Percentiles rank a stretch among this genome's conserved stretches.
Conservation (phyloP, 257 asterid species). For the Salvia splendens region DNA sequence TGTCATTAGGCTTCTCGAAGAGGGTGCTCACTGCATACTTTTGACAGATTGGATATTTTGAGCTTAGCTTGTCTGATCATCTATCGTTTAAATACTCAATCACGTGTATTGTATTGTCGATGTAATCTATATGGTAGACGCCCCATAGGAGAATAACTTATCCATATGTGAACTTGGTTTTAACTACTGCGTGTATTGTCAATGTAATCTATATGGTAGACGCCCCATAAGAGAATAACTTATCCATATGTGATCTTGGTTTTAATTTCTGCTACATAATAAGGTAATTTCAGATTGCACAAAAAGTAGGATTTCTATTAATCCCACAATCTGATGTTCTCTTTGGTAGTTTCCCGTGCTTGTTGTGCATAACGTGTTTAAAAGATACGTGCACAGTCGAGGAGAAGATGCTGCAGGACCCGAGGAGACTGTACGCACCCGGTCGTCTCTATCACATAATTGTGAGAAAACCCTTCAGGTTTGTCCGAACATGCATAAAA, state of each 20-base stretch:
- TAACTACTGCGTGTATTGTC: too few species aligned
- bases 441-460: slow-evolving; percentile 97
- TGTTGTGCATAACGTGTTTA: slow-evolving; percentile 90
- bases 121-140: too few species aligned
- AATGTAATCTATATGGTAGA: too few species aligned
- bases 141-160: not conserved
- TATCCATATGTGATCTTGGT: slow-evolving; percentile 2
- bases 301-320: slow-evolving; percentile 2
- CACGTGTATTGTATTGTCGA: too few species aligned
- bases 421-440: slow-evolving; percentile 94
- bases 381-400: slow-evolving; percentile 93
- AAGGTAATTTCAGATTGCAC: slow-evolving; percentile 14
- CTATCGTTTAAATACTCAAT: too few species aligned
- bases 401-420: slow-evolving; percentile 92
- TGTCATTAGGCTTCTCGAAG: too few species aligned
- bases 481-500: slow-evolving; percentile 5
- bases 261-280: slow-evolving; percentile 6
- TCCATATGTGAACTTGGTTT: not conserved
- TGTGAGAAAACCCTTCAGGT: slow-evolving; percentile 94
- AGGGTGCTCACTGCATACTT: too few species aligned
- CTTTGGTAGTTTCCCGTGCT: slow-evolving; percentile 83
- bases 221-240: not conserved
- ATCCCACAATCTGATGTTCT: slow-evolving; percentile 24
- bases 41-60: too few species aligned
- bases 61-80: too few species aligned